Evolutionary conservation across 441 rosid species (phyloP).

Genomic region (Bocquillonia castaneifolia): DNA sequence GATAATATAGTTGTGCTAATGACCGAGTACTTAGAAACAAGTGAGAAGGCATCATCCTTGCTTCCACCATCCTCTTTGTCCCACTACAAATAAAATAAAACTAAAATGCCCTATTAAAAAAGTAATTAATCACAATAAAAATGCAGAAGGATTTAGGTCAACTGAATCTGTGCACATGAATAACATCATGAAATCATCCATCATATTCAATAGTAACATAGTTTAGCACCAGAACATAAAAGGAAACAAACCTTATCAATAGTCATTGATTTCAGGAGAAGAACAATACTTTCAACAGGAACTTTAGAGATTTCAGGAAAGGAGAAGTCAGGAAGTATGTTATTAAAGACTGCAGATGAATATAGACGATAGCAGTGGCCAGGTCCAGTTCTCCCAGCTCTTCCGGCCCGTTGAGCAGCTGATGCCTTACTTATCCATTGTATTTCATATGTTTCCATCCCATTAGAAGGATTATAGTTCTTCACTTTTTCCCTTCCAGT

Average conservation of each 20-base stretch:
- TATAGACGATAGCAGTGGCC: conserved; percentile 93
- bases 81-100: neutral
- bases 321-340: conserved; percentile 66
- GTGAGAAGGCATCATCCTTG: too few relatives aligned
- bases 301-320: conserved; percentile 75
- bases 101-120: neutral
- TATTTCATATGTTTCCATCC: conserved; percentile 68
- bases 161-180: neutral
- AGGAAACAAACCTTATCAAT: conserved; percentile 55
- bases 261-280: conserved; percentile 80
- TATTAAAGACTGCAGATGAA: conserved; percentile 68
- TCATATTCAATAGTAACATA: conserved; percentile 1
- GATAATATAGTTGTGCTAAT: neutral
- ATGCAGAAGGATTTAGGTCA: neutral
- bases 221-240: neutral
- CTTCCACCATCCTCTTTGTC: too few relatives aligned
- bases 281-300: conserved; percentile 80
- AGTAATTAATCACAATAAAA: neutral
- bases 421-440: conserved; percentile 94
- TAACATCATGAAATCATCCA: neutral
- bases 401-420: conserved; percentile 90
- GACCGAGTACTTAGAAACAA: neutral
- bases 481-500: conserved; percentile 88
- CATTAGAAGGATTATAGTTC: conserved; percentile 62
- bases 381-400: conserved; percentile 97